A percentile compares a stretch with the other conserved stretches of the same genome.
phyloP scores from a whole-genome alignment of 805 yeast genomes.

The Wickerhamiella siamensis region DNA sequence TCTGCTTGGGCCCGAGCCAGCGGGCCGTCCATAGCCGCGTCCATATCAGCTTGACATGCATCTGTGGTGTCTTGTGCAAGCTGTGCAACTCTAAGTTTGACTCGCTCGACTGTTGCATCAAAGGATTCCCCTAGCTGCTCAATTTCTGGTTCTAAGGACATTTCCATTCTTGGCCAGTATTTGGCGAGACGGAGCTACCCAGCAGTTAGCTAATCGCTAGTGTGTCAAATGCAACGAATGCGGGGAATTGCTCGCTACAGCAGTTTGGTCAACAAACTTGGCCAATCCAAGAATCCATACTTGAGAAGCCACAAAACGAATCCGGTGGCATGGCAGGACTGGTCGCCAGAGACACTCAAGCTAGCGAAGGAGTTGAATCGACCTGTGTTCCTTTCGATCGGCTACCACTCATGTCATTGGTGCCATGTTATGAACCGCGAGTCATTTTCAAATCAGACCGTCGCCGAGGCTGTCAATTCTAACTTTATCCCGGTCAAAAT shows the following conservation, averaged over 20 bases:
- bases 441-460: constrained; percentile 18
- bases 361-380: constrained; percentile 21
- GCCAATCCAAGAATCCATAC: constrained; percentile 16
- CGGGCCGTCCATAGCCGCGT: constrained; percentile 7
- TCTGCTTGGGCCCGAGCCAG: constrained; percentile 9
- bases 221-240: not conserved
- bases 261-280: constrained; percentile 5
- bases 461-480: constrained; percentile 22
- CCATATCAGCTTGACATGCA: not conserved
- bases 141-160: constrained; percentile 2
- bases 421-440: constrained; percentile 28
- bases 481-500: constrained; percentile 26
- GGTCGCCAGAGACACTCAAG: constrained; percentile 23
- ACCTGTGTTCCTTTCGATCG: constrained; percentile 27
- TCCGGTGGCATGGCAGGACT: constrained; percentile 28
- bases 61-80: constrained; percentile 4
- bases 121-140: constrained; percentile 8
- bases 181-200: not conserved
- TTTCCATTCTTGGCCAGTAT: not conserved
- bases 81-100: constrained; percentile 4
- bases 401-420: constrained; percentile 28
- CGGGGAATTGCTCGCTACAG: not conserved
- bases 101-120: constrained; percentile 7
- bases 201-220: not conserved
- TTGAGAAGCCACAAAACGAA: constrained; percentile 18